phyloP scores from a whole-genome alignment of 2,329 filamentous ascomycete species.

The Plenodomus lindquistii region DNA sequence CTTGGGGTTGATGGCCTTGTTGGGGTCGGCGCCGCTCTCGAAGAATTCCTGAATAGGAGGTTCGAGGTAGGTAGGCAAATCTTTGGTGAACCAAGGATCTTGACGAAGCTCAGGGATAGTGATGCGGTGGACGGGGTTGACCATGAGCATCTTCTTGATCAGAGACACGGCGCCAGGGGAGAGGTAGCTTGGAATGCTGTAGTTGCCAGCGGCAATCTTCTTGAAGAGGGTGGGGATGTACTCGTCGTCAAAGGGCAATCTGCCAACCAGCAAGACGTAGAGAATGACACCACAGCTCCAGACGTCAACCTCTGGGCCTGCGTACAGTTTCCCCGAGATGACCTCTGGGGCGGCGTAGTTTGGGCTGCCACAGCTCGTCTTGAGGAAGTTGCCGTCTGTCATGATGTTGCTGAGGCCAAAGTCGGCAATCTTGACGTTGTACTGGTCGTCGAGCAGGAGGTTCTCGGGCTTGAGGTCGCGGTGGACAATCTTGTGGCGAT shows the following conservation, averaged over 20 bases:
- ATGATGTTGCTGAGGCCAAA: conserved; percentile 99
- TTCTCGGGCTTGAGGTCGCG: conserved; percentile 98
- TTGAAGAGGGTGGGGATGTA: conserved; percentile 97
- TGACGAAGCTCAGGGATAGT: conserved; percentile 91
- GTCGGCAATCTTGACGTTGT: conserved; percentile 99
- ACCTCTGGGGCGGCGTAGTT: conserved; percentile 98
- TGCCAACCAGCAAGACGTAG: conserved; percentile 66
- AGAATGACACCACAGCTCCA: conserved; percentile 95
- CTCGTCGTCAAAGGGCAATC: conserved; percentile 94
- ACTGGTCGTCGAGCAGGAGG: conserved; percentile 86
- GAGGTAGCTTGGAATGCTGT: conserved; percentile 89
- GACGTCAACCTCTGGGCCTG: conserved; percentile 95
- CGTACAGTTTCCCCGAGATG: conserved; percentile 96
- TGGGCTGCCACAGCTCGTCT: conserved; percentile 96
- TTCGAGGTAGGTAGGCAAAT: conserved; percentile 83
- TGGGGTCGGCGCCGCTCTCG: conserved; percentile 91
- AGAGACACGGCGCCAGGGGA: conserved; percentile 78
- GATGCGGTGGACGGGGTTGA: conserved; percentile 91
- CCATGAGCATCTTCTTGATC: conserved; percentile 92
- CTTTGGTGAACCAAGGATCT: conserved; percentile 91
- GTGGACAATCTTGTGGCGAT: conserved; percentile 98
- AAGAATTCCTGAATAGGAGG: conserved; percentile 89
- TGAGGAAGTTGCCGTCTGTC: conserved; percentile 98
- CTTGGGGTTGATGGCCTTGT: conserved; percentile 83
- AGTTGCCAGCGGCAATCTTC: conserved; percentile 94